Percentiles rank a stretch among this genome's conserved stretches.
phyloP scores from a whole-genome alignment of 805 yeast genomes.

The Kodamaea neixiangensis region DNA sequence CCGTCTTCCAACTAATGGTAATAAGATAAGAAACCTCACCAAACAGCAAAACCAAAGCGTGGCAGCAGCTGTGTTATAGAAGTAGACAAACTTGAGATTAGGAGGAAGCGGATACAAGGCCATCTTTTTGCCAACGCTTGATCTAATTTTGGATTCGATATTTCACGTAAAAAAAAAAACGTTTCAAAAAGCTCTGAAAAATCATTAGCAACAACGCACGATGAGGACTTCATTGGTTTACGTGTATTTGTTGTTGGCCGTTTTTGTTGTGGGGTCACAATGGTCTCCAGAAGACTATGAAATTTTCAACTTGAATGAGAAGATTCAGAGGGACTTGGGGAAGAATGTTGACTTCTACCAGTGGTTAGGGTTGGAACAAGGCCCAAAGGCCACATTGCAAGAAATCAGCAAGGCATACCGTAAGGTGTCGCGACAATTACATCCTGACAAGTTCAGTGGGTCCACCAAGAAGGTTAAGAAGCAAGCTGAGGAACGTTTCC shows the following conservation, averaged over 20 bases:
- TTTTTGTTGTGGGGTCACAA: conserved; percentile 32
- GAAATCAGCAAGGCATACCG: conserved; percentile 69
- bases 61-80: conserved; percentile 34
- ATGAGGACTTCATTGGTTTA: not conserved
- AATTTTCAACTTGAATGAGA: conserved; percentile 71
- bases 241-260: conserved; percentile 10
- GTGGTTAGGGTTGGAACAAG: conserved; percentile 55
- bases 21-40: conserved; percentile 50
- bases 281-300: conserved; percentile 78
- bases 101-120: conserved; percentile 40
- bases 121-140: conserved; percentile 20
- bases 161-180: not conserved
- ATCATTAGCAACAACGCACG: not conserved
- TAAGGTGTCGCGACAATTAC: conserved; percentile 67
- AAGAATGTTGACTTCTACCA: conserved; percentile 63
- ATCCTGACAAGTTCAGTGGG: conserved; percentile 73
- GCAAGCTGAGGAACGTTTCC: conserved; percentile 67
- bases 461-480: conserved; percentile 36
- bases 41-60: conserved; percentile 52
- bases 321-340: conserved; percentile 64
- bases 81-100: conserved; percentile 32
- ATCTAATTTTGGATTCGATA: not conserved
- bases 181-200: not conserved
- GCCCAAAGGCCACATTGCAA: conserved; percentile 48
- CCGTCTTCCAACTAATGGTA: conserved; percentile 64